phyloP scores from a whole-genome alignment of 495 filamentous ascomycete genomes.

The Bacidia rubella region DNA sequence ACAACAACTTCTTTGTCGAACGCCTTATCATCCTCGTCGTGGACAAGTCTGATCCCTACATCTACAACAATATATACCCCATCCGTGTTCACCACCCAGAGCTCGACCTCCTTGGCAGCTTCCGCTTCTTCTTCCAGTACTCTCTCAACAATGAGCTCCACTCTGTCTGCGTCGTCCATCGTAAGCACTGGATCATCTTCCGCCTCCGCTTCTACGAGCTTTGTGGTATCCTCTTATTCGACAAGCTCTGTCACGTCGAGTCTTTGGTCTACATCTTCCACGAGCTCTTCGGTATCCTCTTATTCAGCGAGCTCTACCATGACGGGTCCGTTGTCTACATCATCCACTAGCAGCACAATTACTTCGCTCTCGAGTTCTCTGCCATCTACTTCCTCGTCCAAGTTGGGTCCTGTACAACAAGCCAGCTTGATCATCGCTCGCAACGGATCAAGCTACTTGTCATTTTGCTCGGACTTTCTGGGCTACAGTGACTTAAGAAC shows the following conservation, averaged over 20 bases:
- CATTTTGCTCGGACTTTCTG: constrained; percentile 6
- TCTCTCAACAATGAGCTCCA: not conserved
- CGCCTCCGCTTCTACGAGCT: too few relatives aligned
- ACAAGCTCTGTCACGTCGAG: too few relatives aligned
- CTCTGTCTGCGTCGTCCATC: not conserved
- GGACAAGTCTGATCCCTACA: not conserved
- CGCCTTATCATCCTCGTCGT: not conserved
- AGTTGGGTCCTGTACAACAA: not conserved
- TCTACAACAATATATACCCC: not conserved
- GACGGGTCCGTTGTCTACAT: too few relatives aligned
- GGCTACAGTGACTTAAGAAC: not conserved
- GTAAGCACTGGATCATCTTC: too few relatives aligned
- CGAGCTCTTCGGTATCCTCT: not conserved
- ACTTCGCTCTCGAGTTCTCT: not conserved
- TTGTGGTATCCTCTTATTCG: too few relatives aligned
- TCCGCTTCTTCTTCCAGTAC: not conserved
- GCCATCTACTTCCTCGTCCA: not conserved
- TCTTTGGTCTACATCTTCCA: not conserved
- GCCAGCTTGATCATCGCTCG: constrained; percentile 1
- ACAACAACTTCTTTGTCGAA: not conserved
- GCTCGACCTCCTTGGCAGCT: not conserved
- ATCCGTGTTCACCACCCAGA: not conserved
- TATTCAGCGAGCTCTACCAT: not conserved
- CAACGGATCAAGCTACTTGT: not conserved
- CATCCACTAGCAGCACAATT: too few relatives aligned